phyloP scores from a whole-genome alignment of 257 asterid genomes.

The Capsicum pubescens region DNA sequence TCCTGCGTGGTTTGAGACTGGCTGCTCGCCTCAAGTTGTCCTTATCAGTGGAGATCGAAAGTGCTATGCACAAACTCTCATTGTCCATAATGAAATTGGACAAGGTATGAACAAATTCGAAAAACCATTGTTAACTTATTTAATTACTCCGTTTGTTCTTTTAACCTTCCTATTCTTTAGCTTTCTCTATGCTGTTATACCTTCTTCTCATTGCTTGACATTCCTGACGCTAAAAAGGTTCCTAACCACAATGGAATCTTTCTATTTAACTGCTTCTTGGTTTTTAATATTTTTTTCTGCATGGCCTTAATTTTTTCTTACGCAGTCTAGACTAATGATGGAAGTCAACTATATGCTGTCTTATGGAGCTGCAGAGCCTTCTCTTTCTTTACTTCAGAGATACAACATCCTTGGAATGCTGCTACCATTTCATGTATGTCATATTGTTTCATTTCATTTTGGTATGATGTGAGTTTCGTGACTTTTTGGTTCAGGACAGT shows the following conservation, averaged over 20 bases:
- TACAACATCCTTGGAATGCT: slow-evolving; percentile 68
- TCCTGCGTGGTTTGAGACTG: slow-evolving; percentile 90
- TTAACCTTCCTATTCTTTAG: not conserved
- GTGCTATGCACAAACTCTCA: slow-evolving; percentile 66
- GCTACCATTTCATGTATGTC: slow-evolving; percentile 84
- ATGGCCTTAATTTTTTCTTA: slow-evolving; percentile 28
- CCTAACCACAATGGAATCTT: slow-evolving; percentile 13
- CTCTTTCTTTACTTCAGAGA: slow-evolving; percentile 72
- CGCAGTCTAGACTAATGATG: slow-evolving; percentile 72
- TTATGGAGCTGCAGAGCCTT: slow-evolving; percentile 94
- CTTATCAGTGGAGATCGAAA: slow-evolving; percentile 72
- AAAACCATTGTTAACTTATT: not conserved
- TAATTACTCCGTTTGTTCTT: not conserved
- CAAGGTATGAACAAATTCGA: slow-evolving; percentile 48
- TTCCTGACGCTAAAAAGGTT: not conserved
- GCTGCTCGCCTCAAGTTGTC: slow-evolving; percentile 92
- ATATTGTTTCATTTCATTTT: slow-evolving; percentile 28
- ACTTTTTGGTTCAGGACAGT: not conserved
- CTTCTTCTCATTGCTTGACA: slow-evolving; percentile 21
- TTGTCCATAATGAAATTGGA: slow-evolving; percentile 54
- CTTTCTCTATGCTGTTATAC: not conserved
- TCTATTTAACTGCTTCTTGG: not conserved
- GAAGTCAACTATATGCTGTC: slow-evolving; percentile 92
- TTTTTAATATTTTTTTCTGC: slow-evolving; percentile 10
- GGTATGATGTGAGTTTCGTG: slow-evolving; percentile 4